Evolutionary conservation across 352 stramenopile species (phyloP), one percentile per base, ranked within the genome.

Genomic region (Globisporangium recalcitrans): DNA sequence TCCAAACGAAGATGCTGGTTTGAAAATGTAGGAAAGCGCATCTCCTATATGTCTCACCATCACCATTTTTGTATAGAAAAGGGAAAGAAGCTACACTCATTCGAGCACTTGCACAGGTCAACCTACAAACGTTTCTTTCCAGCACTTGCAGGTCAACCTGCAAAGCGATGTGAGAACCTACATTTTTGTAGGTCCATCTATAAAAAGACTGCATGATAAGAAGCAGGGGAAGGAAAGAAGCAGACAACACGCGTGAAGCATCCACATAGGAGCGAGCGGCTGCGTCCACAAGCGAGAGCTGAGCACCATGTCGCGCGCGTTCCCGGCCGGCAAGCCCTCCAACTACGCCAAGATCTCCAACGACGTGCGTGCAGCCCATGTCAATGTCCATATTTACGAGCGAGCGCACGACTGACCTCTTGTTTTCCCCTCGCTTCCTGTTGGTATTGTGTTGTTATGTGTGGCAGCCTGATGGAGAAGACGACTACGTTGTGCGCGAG

Each of bases 261-360:
- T 49, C 42, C 22, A 34, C 47, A 14, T 32, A 51, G 19, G 51
- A 57, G 51, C n/a, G 51, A 56, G 48, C 48, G 24, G 8, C 19
- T 26, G 42, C 16, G 42, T 13, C 6, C 19, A 48, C 27, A 16
- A 51, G 26, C 22, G 48, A 55, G 14, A 26, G 26, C 34, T 7
- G 52, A 52, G 53, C 36, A 54, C 36, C 34, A 87, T 88, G 82
- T 79, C 82, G 59, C 80, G 76, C 60, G 58, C 71, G 58, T 88
- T 91, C 60, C 78, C 74, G 42, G 44, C 77, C 21, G 72, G 75
- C 36, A 92, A 87, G 68, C 71, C 78, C 26, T 72, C 77, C 47
- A 77, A 81, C 34, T 92, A 90, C 63, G 63, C 78, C 68, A 90
- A 89, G 71, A 82, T 92, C 55, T 78, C 58, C 58, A 90, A 77